Conservation (phyloP, 1,139 yeast species). For the Saccharomycopsis hybrid region DNA sequence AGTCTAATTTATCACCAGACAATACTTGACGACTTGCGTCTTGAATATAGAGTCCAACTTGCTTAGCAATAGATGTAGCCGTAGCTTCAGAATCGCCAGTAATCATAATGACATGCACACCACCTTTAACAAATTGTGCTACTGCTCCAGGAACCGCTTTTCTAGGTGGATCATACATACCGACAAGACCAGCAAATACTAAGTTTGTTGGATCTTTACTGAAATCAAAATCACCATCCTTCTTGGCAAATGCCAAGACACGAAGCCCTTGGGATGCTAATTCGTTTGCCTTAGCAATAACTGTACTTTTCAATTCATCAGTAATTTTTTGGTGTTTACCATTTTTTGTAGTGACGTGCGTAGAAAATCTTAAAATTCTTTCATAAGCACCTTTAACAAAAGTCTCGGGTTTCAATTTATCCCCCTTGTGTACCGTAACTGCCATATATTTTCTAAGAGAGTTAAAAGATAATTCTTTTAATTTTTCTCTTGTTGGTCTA, state of each 20-base stretch:
- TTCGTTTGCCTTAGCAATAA: slow-evolving; percentile 49
- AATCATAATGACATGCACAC: slow-evolving; percentile 94
- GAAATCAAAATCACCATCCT: slow-evolving; percentile 30
- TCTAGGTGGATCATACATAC: slow-evolving; percentile 97
- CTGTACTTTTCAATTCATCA: slow-evolving; percentile 38
- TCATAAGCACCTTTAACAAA: slow-evolving; percentile 89
- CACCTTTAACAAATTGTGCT: slow-evolving; percentile 72
- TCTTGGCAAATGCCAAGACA: slow-evolving; percentile 74
- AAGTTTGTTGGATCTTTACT: slow-evolving; percentile 45
- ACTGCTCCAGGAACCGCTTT: slow-evolving; percentile 72
- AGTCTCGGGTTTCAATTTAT: slow-evolving; percentile 47
- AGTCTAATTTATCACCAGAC: slow-evolving; percentile 77
- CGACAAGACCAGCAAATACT: slow-evolving; percentile 76
- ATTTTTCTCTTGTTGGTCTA: slow-evolving; percentile 52
- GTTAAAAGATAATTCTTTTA: slow-evolving; percentile 76
- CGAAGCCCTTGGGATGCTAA: slow-evolving; percentile 84
- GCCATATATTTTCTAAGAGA: slow-evolving; percentile 89
- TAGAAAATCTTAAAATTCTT: slow-evolving; percentile 56
- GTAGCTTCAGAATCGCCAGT: slow-evolving; percentile 95
- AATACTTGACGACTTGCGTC: slow-evolving; percentile 59
- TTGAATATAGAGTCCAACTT: slow-evolving; percentile 82
- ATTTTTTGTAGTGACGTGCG: slow-evolving; percentile 48
- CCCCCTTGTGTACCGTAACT: slow-evolving; percentile 57
- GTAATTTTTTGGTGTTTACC: slow-evolving; percentile 51
- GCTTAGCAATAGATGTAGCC: slow-evolving; percentile 84